A percentile compares a stretch with the other conserved stretches of the same genome.
Conservation (phyloP, 306 rosid species). For the Oxytropis ochrocephala region DNA sequence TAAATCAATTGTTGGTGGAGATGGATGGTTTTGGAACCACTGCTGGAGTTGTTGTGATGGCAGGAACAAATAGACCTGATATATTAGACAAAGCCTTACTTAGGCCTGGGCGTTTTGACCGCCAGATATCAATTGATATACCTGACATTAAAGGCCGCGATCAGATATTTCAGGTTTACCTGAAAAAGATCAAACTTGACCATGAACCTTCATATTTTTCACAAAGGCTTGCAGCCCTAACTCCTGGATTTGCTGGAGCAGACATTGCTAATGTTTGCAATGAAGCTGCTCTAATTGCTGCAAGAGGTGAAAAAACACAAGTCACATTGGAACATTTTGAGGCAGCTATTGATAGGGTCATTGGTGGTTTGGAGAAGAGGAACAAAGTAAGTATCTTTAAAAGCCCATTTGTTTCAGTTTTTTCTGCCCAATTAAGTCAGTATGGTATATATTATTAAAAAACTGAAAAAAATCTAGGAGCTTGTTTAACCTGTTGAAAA, state of each 20-base stretch:
- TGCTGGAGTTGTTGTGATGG: slow-evolving; percentile 93
- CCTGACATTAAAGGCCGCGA: slow-evolving; percentile 92
- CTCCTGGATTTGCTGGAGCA: slow-evolving; percentile 99
- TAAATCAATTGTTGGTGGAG: slow-evolving; percentile 92
- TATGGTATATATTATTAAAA: too few relatives aligned
- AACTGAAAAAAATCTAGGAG: too few relatives aligned
- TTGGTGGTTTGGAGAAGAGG: slow-evolving; percentile 98
- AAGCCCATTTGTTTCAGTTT: not conserved
- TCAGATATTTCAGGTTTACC: slow-evolving; percentile 80
- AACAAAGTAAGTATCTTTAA: slow-evolving; percentile 48
- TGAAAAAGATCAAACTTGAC: slow-evolving; percentile 82
- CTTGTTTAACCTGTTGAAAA: not conserved
- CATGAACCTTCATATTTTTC: slow-evolving; percentile 79
- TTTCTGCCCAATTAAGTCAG: not conserved
- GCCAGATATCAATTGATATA: slow-evolving; percentile 63
- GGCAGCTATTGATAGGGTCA: slow-evolving; percentile 84
- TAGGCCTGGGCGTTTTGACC: slow-evolving; percentile 96
- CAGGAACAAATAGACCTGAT: slow-evolving; percentile 98
- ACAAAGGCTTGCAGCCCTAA: slow-evolving; percentile 89
- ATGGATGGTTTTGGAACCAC: slow-evolving; percentile 99
- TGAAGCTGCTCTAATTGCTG: slow-evolving; percentile 97
- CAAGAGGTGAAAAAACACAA: slow-evolving; percentile 52
- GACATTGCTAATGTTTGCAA: slow-evolving; percentile 97
- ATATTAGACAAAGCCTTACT: slow-evolving; percentile 87
- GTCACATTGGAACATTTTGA: slow-evolving; percentile 81